phyloP scores from a whole-genome alignment of 139 green algal species.

The Chlamydomonas eustigma region DNA sequence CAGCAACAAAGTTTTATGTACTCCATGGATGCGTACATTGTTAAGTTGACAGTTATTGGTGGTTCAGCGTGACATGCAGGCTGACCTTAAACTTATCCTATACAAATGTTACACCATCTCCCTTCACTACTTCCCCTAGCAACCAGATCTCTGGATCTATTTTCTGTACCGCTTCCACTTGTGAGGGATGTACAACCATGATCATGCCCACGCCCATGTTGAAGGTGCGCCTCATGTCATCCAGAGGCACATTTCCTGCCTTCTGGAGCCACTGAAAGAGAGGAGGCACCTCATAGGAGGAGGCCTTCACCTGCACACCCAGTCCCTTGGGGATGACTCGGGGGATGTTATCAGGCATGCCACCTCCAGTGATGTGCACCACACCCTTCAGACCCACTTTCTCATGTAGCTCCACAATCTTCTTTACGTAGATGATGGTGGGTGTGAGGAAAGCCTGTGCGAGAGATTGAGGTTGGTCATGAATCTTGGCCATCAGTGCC shows the following conservation, averaged over 20 bases:
- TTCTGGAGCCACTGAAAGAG: slow-evolving; percentile 59
- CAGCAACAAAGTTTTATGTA: too few relatives aligned
- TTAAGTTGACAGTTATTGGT: too few relatives aligned
- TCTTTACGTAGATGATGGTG: slow-evolving; percentile 64
- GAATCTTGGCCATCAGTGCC: too few relatives aligned
- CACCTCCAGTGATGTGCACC: slow-evolving; percentile 98
- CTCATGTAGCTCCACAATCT: slow-evolving; percentile 39
- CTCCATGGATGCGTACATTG: too few relatives aligned
- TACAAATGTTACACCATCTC: slow-evolving; percentile 50
- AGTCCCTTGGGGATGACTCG: slow-evolving; percentile 86
- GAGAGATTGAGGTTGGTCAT: too few relatives aligned
- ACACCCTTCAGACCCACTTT: slow-evolving; percentile 61
- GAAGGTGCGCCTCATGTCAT: slow-evolving; percentile 97
- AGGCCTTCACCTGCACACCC: slow-evolving; percentile 52
- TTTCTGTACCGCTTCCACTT: slow-evolving; percentile 47
- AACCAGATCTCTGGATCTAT: slow-evolving; percentile 38
- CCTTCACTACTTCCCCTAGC: slow-evolving; percentile 56
- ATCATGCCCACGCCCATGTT: slow-evolving; percentile 97
- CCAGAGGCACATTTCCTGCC: slow-evolving; percentile 60
- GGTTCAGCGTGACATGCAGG: too few relatives aligned
- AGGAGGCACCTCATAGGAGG: slow-evolving; percentile 63
- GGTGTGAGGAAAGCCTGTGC: slow-evolving; percentile 49
- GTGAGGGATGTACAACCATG: slow-evolving; percentile 58
- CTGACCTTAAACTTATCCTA: slow-evolving; percentile 23
- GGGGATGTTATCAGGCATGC: slow-evolving; percentile 96